Base-by-base conservation (phyloP, 441 rosid species). In the Arabidopsis lyrata region DNA sequence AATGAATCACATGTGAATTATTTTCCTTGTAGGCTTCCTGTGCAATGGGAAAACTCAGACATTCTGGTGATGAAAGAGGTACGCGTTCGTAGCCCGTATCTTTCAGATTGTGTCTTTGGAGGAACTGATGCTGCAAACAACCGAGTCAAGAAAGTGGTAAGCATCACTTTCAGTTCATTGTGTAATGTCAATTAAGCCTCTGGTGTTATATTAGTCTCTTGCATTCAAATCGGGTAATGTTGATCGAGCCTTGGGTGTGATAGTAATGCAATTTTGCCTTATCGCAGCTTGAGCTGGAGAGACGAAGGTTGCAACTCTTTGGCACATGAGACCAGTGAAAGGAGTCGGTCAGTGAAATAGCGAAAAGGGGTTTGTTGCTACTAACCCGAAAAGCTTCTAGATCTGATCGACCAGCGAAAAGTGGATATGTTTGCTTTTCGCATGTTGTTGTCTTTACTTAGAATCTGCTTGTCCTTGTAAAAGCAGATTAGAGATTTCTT, bases 61-160 rank as follows among this genome's bases (percentile, higher is more conserved):
- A 92, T 94, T 16, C 86, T 94, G 78, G 97, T 92, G 76, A 84
- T 89, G 97, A 85, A 89, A 66, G 94, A 92, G 80, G 99, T 92
- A 58, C 88, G 95, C 35, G 97, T 95, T 54, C 78, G 81, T 78
- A 92, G 93, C 78, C 99, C 97, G 1, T 95, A 95, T 81, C 85
- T 86, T 53, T 83, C 99, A 2, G 92, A 89, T 66, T 85, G 83
- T 80, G 97, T 94, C 68, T 78, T 76, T 50, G 99, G 97, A 73
- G 97, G 99, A 82, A 86, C 97, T 72, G 77, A 92, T 75, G 86
- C 91, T 68, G 97, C 99, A 83, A 92, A 90, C 81, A 92, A 90
- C 35, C 86, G 95, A 63, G 97, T 94, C 78, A 94, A 83, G 83
- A 94, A 92, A 92, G 97, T 94, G 94, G 99, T 92, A 84, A 87